Evolutionary conservation across 345 rosid species (phyloP).

Genomic region (Murraya paniculata): DNA sequence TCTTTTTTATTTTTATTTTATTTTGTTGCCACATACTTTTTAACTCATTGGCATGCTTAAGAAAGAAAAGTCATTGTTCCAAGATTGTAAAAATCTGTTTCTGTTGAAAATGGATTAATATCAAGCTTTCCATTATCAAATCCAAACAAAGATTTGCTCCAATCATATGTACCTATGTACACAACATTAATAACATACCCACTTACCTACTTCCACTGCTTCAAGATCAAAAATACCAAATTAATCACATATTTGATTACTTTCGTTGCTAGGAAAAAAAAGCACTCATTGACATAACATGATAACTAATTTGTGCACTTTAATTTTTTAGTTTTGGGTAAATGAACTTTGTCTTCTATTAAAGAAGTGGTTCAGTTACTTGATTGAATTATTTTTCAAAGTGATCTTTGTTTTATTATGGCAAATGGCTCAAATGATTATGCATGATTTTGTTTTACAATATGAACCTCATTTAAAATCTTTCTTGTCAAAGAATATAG

Average conservation of each 20-base stretch:
- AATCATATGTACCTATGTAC: not conserved
- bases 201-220: not conserved
- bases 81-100: slow-evolving; percentile 16
- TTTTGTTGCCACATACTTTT: slow-evolving; percentile 10
- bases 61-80: slow-evolving; percentile 20
- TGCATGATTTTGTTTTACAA: not conserved
- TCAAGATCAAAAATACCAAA: not conserved
- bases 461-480: not conserved
- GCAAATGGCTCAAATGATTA: not conserved
- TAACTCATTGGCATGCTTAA: slow-evolving; percentile 10
- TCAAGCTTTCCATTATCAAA: slow-evolving; percentile 17
- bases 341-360: too few relatives aligned
- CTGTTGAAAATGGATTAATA: slow-evolving; percentile 22
- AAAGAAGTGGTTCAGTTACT: too few relatives aligned
- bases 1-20: not conserved
- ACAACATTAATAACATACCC: not conserved
- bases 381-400: not conserved
- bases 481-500: not conserved
- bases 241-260: too few relatives aligned
- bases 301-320: too few relatives aligned
- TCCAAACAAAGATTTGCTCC: slow-evolving; percentile 14
- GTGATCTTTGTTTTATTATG: not conserved
- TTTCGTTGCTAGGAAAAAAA: too few relatives aligned
- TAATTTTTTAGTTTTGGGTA: too few relatives aligned
- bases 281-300: too few relatives aligned